Percentiles rank a stretch among this genome's conserved stretches.
Evolutionary conservation across 371 early-diverging fungal genomes (phyloP).

Genomic region (Coelomomyces lativittatus): DNA sequence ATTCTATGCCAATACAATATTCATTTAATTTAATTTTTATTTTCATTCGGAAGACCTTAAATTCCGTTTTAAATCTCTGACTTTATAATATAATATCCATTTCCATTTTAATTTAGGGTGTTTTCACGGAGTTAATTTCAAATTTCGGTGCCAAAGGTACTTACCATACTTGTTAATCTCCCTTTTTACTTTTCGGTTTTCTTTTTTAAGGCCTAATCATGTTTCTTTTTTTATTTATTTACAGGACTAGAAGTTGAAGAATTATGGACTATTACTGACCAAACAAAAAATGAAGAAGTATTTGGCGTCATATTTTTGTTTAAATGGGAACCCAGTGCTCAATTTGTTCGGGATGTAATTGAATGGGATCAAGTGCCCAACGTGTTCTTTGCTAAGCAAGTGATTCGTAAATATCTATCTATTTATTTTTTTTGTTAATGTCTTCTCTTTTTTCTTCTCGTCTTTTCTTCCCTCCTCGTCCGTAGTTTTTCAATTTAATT

Average conservation of each 20-base stretch:
- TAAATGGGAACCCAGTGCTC: conserved; percentile 47
- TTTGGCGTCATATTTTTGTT: conserved; percentile 80
- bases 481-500: no score
- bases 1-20: no score
- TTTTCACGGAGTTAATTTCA: conserved; percentile 71
- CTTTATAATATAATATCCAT: no score
- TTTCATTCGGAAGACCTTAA: no score
- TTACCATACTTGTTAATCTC: no score
- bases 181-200: no score
- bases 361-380: neutral
- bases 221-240: neutral
- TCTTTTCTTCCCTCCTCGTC: conserved; percentile 3
- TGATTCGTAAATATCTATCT: neutral
- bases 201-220: no score
- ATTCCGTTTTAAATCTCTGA: no score
- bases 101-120: conserved; percentile 40
- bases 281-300: conserved; percentile 26
- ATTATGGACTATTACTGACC: conserved; percentile 49
- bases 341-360: neutral
- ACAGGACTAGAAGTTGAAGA: conserved; percentile 65
- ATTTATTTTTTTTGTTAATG: neutral
- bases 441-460: neutral
- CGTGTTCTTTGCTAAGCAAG: conserved; percentile 59
- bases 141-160: conserved; percentile 50
- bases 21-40: no score